Conservation (phyloP, 2,329 filamentous ascomycete species). For the Chalaropsis thielavioides region DNA sequence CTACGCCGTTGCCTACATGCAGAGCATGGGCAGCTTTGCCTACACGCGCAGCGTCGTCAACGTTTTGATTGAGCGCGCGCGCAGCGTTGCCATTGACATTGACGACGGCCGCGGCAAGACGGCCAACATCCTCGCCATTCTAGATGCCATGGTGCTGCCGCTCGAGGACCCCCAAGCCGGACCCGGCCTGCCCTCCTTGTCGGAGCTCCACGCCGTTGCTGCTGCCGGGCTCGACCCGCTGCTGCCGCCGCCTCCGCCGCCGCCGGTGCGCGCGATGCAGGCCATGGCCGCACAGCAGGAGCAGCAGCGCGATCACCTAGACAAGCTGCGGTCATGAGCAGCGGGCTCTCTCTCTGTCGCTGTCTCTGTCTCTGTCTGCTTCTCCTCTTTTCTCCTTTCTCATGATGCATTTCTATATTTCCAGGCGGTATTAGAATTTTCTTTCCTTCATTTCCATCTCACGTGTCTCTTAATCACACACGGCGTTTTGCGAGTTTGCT, state of each 20-base stretch:
- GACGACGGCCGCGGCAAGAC: slow-evolving; percentile 46
- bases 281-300: slow-evolving; percentile 10
- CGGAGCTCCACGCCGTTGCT: not conserved
- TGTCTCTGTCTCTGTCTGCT: too few relatives aligned
- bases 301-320: slow-evolving; percentile 6
- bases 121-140: slow-evolving; percentile 46
- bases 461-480: not conserved
- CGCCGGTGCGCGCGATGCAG: slow-evolving; percentile 7
- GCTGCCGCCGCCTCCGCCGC: not conserved
- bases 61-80: slow-evolving; percentile 49
- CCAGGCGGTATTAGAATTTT: not conserved
- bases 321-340: not conserved
- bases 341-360: too few relatives aligned
- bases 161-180: not conserved
- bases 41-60: slow-evolving; percentile 59
- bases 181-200: not conserved
- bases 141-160: slow-evolving; percentile 45
- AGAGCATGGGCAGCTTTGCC: slow-evolving; percentile 73
- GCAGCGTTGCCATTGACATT: slow-evolving; percentile 47
- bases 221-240: not conserved
- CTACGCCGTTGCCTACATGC: slow-evolving; percentile 86
- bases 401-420: slow-evolving; percentile 4
- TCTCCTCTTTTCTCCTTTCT: not conserved
- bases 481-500: not conserved
- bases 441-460: not conserved